These are phyloP conservation scores for Boletus pseudo-olivaceus DNA, from an alignment of 768 basidiomycete genomes.

Conservation along the genomic window DNA sequence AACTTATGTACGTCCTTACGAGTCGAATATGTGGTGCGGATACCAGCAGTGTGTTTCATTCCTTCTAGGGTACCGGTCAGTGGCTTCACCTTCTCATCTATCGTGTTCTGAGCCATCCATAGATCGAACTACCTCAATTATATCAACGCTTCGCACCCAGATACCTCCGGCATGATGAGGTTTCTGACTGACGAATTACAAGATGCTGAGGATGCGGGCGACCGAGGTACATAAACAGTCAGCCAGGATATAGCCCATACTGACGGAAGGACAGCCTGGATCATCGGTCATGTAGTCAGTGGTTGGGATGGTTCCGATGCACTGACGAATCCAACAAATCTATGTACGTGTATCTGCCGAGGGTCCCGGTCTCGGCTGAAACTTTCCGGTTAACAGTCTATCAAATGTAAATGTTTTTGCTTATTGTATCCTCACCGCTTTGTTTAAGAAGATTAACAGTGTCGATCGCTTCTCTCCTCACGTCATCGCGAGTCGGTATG, in stretches of 20 bases:
- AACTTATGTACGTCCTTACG: conserved; percentile 56
- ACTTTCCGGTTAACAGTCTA: conserved; percentile 33
- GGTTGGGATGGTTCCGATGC: conserved; percentile 75
- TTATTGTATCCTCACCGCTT: not conserved
- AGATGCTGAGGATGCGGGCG: conserved; percentile 71
- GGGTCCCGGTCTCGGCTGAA: conserved; percentile 1
- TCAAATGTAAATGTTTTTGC: conserved; percentile 38
- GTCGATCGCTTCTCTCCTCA: conserved; percentile 78
- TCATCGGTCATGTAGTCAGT: conserved; percentile 53
- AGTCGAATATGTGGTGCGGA: not conserved
- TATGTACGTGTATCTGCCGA: conserved; percentile 47
- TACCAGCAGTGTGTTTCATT: not conserved
- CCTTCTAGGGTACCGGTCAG: conserved; percentile 32
- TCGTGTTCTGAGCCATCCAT: conserved; percentile 7
- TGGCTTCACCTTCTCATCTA: not conserved
- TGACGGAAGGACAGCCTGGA: conserved; percentile 39
- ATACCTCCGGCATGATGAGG: conserved; percentile 71
- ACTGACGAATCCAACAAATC: conserved; percentile 59
- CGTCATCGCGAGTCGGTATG: conserved; percentile 65
- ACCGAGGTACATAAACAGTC: conserved; percentile 47
- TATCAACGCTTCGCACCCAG: conserved; percentile 66
- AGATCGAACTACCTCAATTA: conserved; percentile 75
- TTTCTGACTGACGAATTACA: conserved; percentile 78
- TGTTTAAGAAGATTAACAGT: conserved; percentile 31
- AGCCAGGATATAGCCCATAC: not conserved